Evolutionary conservation across 257 asterid species (phyloP).

Genomic region (Solanum boliviense): DNA sequence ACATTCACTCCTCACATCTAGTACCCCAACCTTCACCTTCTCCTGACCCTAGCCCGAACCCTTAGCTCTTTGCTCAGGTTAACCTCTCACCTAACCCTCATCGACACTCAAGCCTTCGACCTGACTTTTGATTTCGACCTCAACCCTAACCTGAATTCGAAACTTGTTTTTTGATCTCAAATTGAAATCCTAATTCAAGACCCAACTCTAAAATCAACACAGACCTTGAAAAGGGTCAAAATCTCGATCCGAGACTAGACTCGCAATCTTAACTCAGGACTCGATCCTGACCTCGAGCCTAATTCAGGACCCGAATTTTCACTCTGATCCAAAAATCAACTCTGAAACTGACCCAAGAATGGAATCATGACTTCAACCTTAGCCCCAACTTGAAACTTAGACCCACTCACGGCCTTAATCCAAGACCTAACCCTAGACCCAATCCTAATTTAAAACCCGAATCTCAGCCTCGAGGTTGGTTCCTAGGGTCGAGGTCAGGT

Average conservation of each 20-base stretch:
- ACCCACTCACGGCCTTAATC: background rate
- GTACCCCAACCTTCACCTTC: background rate
- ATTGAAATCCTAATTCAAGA: too few relatives aligned
- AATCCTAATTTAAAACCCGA: too few relatives aligned
- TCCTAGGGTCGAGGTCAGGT: background rate
- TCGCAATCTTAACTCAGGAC: too few relatives aligned
- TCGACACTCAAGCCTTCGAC: background rate
- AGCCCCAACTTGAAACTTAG: too few relatives aligned
- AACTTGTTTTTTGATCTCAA: too few relatives aligned
- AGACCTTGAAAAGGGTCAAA: too few relatives aligned
- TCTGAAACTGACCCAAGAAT: too few relatives aligned
- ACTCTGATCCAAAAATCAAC: background rate
- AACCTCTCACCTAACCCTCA: background rate
- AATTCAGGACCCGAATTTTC: too few relatives aligned
- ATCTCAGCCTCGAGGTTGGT: background rate
- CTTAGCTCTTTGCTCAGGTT: background rate
- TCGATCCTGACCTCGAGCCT: background rate
- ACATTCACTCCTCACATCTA: background rate
- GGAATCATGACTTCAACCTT: too few relatives aligned
- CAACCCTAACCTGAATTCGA: background rate
- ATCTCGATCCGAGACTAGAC: background rate
- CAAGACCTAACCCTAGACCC: background rate
- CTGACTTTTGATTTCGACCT: background rate
- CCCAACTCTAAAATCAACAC: background rate
- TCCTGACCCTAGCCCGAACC: background rate